Evolutionary conservation across 2,329 filamentous ascomycete genomes (phyloP), one percentile per base, ranked within the genome.

Genomic region (Stachybotrys chlorohalonatus): DNA sequence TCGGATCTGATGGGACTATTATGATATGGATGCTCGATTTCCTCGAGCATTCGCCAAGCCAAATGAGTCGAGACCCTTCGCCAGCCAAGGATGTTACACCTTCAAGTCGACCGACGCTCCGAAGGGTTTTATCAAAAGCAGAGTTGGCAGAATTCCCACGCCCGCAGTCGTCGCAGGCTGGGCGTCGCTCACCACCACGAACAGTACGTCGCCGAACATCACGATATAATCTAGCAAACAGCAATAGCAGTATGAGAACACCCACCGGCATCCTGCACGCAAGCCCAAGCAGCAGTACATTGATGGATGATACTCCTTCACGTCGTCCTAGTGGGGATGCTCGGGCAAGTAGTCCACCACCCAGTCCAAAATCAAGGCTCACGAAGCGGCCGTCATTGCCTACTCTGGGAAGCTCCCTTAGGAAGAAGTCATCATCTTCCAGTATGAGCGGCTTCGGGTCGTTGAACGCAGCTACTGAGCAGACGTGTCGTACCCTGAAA

Each of bases 71-170:
- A 58, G 80, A 82, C 56, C 73, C 78, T 7, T 83, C 81, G 0
- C 81, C 81, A 1, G 70, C 73, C 31, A 82, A 82, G 61, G 75
- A 78, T 5, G 61, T 17, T 8, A 52, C 62, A 17, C 74, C 81
- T 2, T 75, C 82, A 1, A 76, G 78, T 45, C 84, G 85, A 32
- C 89, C 87, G 42, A 92, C 93, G 5, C 73, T 97, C 39, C 82
- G 94, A 53, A 87, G 89, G 54, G 88, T 99, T 8, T 76, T 97
- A 36, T 96, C 92, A 1, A 90, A 89, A 62, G 86, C 87, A 1
- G 93, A 97, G 63, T 75, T 97, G 47, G 88, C 90, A 8, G 89
- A 92, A 57, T 92, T 95, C 57, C 82, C 84, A 58, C 73, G 81
- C 5, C 73, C 79, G 6, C 50, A 52, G 5, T 73, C 75, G 1